These are phyloP conservation scores for Hemisphaericaspora xylofermentans DNA, from an alignment of 1,139 yeast species.

Conservation along the genomic window DNA sequence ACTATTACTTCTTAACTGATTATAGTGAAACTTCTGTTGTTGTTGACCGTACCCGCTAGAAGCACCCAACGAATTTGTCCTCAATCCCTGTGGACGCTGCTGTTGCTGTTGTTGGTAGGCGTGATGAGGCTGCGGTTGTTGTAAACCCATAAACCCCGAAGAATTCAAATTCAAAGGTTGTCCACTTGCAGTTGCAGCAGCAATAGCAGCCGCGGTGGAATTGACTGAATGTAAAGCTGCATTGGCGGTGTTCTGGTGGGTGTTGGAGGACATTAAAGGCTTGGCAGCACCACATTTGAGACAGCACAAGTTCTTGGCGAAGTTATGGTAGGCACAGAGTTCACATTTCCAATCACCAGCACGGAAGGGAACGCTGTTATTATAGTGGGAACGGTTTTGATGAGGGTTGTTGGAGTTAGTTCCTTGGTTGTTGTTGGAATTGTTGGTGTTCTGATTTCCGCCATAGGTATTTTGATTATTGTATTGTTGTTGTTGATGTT, in stretches of 20 bases:
- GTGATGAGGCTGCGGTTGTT: constrained; percentile 31
- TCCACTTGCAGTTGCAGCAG: constrained; percentile 56
- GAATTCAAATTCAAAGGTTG: constrained; percentile 41
- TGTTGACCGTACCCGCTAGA: constrained; percentile 2
- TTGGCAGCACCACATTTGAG: constrained; percentile 85
- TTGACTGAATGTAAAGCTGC: constrained; percentile 35
- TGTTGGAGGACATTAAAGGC: constrained; percentile 41
- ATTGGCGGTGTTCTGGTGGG: constrained; percentile 17
- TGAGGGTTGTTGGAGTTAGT: constrained; percentile 10
- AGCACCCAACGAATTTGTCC: constrained; percentile 7
- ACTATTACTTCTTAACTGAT: constrained; percentile 16
- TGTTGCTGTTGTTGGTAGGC: constrained; percentile 13
- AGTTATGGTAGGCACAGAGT: constrained; percentile 83
- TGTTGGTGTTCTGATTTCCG: constrained; percentile 3
- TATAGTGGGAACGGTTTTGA: constrained; percentile 15
- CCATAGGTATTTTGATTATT: not conserved
- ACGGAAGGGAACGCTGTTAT: constrained; percentile 70
- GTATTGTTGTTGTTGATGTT: constrained; percentile 8
- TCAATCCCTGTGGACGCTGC: constrained; percentile 6
- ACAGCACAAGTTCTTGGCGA: constrained; percentile 87
- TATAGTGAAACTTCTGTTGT: constrained; percentile 9
- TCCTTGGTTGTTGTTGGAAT: constrained; percentile 9
- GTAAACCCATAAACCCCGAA: constrained; percentile 24
- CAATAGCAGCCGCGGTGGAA: constrained; percentile 51
- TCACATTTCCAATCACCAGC: constrained; percentile 99